Base-by-base conservation (phyloP, 2,329 filamentous ascomycete species). In the Orbilia javanica region DNA sequence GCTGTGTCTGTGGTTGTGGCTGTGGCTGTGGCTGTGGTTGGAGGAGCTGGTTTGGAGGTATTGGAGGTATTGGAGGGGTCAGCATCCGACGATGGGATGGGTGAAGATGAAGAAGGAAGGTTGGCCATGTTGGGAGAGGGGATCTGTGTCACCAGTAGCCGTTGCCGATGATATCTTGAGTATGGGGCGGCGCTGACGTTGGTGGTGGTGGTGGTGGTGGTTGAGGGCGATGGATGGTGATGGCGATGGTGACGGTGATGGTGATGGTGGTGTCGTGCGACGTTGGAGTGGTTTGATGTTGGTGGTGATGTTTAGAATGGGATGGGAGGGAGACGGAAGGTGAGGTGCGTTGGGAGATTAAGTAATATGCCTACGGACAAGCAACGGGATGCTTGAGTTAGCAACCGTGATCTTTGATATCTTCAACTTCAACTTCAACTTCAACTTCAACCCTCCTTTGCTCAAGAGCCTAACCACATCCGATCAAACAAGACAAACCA, bases 121-220 rank as follows among this genome's bases (percentile, higher is more conserved):
- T 73, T 79, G 18, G 75, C 70, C 75, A 74, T 79, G 64, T 6
- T 69, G 75, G 39, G 39, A 72, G 25, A 48, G 4, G 27, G 2
- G 15, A 52, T 22, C 0, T 13, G 34, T 50, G 67, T 52, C 44
- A 65, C 70, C 42, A 52, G 60, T 15, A 69, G 25, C 22, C 18
- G 7, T 18, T 52, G 52, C 13, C n/a, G 36, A 22, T 25, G 20
- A n/a, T n/a, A n/a, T n/a, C n/a, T 13, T 36, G 64, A 42, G 2
- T 48, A 39, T 25, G 77, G n/a, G 7, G 42, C 13, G 42, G 25
- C 22, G 46, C 6, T 53, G 63, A 55, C 29, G 63, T 25, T n/a
- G 39, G 22, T 29, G 60, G 7, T 48, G 60, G 18, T 63, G 57
- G 57, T 64, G 60, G 22, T 57, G 60, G 70, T 63, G 65, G 31